Evolutionary conservation across 2,329 filamentous ascomycete species (phyloP).

Genomic region (Cytospora piceicola): DNA sequence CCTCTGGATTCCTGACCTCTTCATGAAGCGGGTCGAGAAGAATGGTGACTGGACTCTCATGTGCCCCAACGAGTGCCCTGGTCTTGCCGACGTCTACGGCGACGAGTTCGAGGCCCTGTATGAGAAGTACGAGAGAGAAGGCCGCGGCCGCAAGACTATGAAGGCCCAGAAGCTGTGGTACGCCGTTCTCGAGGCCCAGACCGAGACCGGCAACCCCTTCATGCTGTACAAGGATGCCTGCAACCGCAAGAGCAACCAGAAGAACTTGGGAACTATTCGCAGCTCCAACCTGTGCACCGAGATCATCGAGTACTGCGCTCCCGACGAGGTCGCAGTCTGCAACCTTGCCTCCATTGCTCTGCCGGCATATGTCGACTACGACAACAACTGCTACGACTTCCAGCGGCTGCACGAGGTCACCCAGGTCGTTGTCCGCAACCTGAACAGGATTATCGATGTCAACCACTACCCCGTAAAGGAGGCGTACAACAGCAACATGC

Average conservation of each 20-base stretch:
- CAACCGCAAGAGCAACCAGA: conserved; percentile 99
- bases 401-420: conserved; percentile 94
- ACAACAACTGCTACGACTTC: conserved; percentile 87
- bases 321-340: conserved; percentile 98
- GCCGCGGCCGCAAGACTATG: conserved; percentile 85
- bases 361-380: conserved; percentile 87
- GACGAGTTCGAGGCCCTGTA: conserved; percentile 97
- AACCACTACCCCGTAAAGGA: conserved; percentile 98
- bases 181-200: conserved; percentile 95
- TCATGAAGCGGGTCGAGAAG: conserved; percentile 99
- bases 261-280: conserved; percentile 97
- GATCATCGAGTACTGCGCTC: conserved; percentile 95
- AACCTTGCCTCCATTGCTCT: conserved; percentile 95
- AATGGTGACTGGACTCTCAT: conserved; percentile 97
- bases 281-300: conserved; percentile 99
- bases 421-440: conserved; percentile 88
- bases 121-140: conserved; percentile 87
- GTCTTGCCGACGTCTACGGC: conserved; percentile 93
- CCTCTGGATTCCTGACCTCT: conserved; percentile 97
- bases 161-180: conserved; percentile 99
- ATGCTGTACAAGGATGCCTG: conserved; percentile 99
- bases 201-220: conserved; percentile 97
- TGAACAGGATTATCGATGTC: conserved; percentile 98
- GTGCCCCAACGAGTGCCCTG: conserved; percentile 96
- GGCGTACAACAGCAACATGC: conserved; percentile 94